phyloP scores from a whole-genome alignment of 352 stramenopile genomes.

The Phytophthora nicotianae region DNA sequence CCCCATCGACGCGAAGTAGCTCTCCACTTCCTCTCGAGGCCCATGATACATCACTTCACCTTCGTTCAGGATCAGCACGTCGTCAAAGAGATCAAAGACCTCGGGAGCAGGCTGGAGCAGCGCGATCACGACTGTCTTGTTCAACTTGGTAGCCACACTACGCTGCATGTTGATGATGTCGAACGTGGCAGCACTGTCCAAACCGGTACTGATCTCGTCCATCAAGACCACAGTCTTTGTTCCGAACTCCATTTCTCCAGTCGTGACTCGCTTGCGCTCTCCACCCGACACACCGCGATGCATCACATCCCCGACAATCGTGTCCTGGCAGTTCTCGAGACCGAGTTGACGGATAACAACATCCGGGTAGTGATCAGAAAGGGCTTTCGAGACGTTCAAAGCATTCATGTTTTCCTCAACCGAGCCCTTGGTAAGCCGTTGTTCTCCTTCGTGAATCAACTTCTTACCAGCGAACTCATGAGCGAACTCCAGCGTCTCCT shows the following conservation, averaged over 20 bases:
- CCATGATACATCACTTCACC: constrained; percentile 46
- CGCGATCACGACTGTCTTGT: constrained; percentile 60
- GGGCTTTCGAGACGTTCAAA: constrained; percentile 15
- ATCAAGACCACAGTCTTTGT: constrained; percentile 73
- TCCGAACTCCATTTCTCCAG: constrained; percentile 84
- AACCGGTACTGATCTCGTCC: constrained; percentile 71
- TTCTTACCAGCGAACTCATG: constrained; percentile 66
- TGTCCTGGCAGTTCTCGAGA: constrained; percentile 53
- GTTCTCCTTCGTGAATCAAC: constrained; percentile 27
- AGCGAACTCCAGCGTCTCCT: constrained; percentile 54
- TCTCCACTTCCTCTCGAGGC: constrained; percentile 52
- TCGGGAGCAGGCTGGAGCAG: constrained; percentile 82
- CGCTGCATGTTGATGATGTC: constrained; percentile 52
- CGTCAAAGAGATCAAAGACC: constrained; percentile 51
- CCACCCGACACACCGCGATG: constrained; percentile 75
- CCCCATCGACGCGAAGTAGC: constrained; percentile 80
- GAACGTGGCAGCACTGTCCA: constrained; percentile 57
- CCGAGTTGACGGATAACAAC: constrained; percentile 47
- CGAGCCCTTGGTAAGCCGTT: constrained; percentile 46
- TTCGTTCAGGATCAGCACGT: constrained; percentile 52
- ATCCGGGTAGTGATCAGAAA: constrained; percentile 46
- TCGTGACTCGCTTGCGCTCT: constrained; percentile 90
- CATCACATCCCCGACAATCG: constrained; percentile 58
- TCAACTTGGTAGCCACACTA: constrained; percentile 44
- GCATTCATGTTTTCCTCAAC: constrained; percentile 29